Evolutionary conservation across 2,329 filamentous ascomycete genomes (phyloP), one percentile per base, ranked within the genome.

Genomic region (Zalaria obscura): DNA sequence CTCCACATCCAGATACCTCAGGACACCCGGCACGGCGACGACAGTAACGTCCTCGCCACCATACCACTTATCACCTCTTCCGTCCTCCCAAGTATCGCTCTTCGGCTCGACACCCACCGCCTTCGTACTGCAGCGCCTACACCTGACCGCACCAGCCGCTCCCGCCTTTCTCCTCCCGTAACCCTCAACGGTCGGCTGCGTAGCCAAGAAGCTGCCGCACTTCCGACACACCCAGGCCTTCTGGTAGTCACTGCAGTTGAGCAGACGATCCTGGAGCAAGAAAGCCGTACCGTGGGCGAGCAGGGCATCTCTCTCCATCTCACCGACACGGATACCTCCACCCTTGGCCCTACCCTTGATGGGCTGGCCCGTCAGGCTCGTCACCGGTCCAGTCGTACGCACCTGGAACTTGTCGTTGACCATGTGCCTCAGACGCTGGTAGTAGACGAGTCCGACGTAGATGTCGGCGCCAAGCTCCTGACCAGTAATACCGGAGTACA

Each of bases 321-420:
- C 91, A 64, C 91, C 91, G 27, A 98, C 89, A 71, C 91, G 87
- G 59, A 98, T 95, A 79, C 91, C 91, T 67, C 91, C 91, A 57
- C 89, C 91, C 64, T 89, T 85, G 60, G 93, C 91, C 60, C 91
- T 75, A 49, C 91, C 91, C 69, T 96, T 95, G 70, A 98, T 91
- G 34, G 91, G 91, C 60, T 98, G 91, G 28, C 89, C 88, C 0
- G 89, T 96, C 10, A 91, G 77, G 25, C 81, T 76, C 42, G 91
- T 91, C 35, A 95, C 82, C 1, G 88, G 88, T 42, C 91, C 91
- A 0, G 91, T 96, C 3, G 91, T 96, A 63, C 91, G 80, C 42
- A 96, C 91, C 63, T 98, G 91, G 72, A 84, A 98, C 66, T 98
- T 98, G 65, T 98, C 91, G 74, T 95, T 96, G 43, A 98, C 91